A percentile compares a stretch with the other conserved stretches of the same genome.
These are phyloP conservation scores for Yamadazyma songkhlaensis DNA, from an alignment of 1,139 yeast genomes.

Conservation along the genomic window DNA sequence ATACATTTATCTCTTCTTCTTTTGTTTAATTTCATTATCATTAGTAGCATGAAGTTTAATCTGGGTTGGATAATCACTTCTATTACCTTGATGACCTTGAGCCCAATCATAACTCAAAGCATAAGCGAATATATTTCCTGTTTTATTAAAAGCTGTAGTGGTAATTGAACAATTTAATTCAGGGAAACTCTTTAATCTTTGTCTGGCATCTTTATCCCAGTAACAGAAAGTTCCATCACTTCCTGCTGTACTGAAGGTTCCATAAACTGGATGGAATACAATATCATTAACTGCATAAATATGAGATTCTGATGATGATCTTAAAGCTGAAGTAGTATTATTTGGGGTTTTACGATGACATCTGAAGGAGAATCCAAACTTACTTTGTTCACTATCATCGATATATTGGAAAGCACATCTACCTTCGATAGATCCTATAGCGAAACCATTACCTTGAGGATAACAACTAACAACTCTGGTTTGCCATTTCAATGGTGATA, in stretches of 20 bases:
- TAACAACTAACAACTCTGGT: constrained; percentile 81
- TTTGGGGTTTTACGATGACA: constrained; percentile 73
- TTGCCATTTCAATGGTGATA: constrained; percentile 90
- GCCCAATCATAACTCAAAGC: constrained; percentile 96
- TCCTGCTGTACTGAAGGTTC: constrained; percentile 93
- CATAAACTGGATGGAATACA: constrained; percentile 83
- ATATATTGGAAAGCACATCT: constrained; percentile 95
- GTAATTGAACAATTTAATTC: constrained; percentile 71
- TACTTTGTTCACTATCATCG: constrained; percentile 74
- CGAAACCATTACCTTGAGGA: constrained; percentile 89
- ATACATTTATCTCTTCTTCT: constrained; percentile 51
- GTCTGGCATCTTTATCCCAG: constrained; percentile 96
- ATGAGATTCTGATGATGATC: constrained; percentile 43
- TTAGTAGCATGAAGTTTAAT: constrained; percentile 81
- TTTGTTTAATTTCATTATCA: constrained; percentile 85
- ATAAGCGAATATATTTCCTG: constrained; percentile 85
- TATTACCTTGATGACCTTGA: constrained; percentile 78
- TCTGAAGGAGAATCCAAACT: constrained; percentile 81
- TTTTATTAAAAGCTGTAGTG: constrained; percentile 76
- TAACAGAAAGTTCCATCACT: constrained; percentile 91
- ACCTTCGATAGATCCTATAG: constrained; percentile 92
- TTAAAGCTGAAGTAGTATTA: constrained; percentile 33
- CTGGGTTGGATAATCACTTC: constrained; percentile 69
- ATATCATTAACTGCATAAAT: constrained; percentile 80
- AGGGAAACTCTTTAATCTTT: constrained; percentile 81